These are phyloP conservation scores for Penicillium sp. DNA, from an alignment of 2,329 filamentous ascomycete species.

Conservation along the genomic window DNA sequence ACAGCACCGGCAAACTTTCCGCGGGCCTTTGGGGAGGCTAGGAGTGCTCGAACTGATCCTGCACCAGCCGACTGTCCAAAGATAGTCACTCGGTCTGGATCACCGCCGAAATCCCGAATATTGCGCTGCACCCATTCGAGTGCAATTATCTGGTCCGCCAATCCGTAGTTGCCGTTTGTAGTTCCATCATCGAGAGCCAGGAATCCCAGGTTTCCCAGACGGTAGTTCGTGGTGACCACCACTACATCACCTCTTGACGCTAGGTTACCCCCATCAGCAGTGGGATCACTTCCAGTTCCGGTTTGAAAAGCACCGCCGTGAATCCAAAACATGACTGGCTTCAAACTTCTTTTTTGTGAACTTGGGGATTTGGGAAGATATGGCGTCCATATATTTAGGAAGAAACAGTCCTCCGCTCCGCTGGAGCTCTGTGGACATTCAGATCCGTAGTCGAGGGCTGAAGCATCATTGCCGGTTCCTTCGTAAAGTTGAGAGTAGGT, in stretches of 20 bases:
- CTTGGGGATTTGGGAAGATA: conserved; percentile 37
- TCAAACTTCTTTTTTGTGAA: conserved; percentile 39
- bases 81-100: conserved; percentile 48
- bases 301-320: conserved; percentile 58
- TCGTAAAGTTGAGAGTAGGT: conserved; percentile 50
- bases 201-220: conserved; percentile 59
- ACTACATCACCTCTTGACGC: conserved; percentile 61
- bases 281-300: conserved; percentile 42
- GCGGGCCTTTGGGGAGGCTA: conserved; percentile 25
- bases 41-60: conserved; percentile 56
- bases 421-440: conserved; percentile 45
- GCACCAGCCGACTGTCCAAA: conserved; percentile 54
- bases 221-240: conserved; percentile 61
- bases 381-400: conserved; percentile 45
- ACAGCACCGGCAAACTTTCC: conserved; percentile 22
- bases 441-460: conserved; percentile 39
- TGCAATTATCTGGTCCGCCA: conserved; percentile 53
- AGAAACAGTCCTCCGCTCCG: conserved; percentile 50
- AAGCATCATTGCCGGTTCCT: conserved; percentile 44
- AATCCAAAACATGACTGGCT: conserved; percentile 54
- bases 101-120: conserved; percentile 50
- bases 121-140: conserved; percentile 50
- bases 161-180: conserved; percentile 56
- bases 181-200: conserved; percentile 57
- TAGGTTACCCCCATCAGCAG: conserved; percentile 55